These are phyloP conservation scores for Epithele typhae DNA, from an alignment of 768 basidiomycete genomes.

Conservation along the genomic window DNA sequence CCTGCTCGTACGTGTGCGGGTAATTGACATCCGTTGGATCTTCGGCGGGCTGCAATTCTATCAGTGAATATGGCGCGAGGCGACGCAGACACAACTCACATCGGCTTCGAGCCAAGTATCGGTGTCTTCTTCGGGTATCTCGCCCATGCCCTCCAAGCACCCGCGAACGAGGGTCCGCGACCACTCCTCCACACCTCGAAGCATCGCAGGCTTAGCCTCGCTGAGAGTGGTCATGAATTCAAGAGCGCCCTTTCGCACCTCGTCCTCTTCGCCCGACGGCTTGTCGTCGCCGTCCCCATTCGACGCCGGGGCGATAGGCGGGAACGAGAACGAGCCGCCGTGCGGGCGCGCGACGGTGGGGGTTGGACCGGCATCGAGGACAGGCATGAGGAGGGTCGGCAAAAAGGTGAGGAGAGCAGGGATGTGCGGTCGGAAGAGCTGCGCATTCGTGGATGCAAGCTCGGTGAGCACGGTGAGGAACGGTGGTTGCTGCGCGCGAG, in stretches of 20 bases:
- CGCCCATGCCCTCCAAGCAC: constrained; percentile 80
- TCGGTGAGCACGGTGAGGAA: constrained; percentile 71
- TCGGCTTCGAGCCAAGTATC: constrained; percentile 70
- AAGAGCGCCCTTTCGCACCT: constrained; percentile 66
- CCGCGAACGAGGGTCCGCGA: constrained; percentile 64
- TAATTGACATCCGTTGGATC: constrained; percentile 61
- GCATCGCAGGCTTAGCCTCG: constrained; percentile 70
- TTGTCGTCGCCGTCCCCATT: constrained; percentile 31
- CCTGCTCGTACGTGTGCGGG: constrained; percentile 77
- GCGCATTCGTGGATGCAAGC: constrained; percentile 60
- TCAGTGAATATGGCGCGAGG: not conserved
- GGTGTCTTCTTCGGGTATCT: constrained; percentile 60
- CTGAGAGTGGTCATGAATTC: constrained; percentile 83
- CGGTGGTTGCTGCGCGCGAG: constrained; percentile 48
- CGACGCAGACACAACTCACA: constrained; percentile 39
- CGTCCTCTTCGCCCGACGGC: constrained; percentile 62
- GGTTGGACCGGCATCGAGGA: constrained; percentile 48
- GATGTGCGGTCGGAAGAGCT: constrained; percentile 73
- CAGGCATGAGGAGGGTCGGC: constrained; percentile 65
- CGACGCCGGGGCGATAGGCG: constrained; percentile 23
- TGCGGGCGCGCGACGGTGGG: constrained; percentile 48
- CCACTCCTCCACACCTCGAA: constrained; percentile 66
- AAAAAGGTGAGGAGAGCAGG: constrained; percentile 64
- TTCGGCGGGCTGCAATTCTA: constrained; percentile 48
- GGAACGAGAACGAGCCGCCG: constrained; percentile 35